Conservation (phyloP, 805 yeast genomes). For the Ogataea paradorogensis region DNA sequence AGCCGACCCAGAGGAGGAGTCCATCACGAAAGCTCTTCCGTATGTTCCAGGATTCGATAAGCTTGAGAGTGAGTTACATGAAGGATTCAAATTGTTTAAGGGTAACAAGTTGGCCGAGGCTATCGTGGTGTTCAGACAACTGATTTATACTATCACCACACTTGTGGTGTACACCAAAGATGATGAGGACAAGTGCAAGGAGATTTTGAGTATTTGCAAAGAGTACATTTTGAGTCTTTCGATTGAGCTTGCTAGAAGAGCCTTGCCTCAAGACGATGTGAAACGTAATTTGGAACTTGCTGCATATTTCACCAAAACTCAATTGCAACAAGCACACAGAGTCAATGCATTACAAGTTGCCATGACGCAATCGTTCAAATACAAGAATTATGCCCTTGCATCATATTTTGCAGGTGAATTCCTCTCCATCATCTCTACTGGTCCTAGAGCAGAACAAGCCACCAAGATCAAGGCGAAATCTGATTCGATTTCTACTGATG, state of each 20-base stretch:
- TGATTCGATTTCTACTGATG: conserved; percentile 79
- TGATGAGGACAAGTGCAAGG: conserved; percentile 72
- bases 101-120: conserved; percentile 82
- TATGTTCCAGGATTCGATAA: conserved; percentile 69
- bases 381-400: conserved; percentile 85
- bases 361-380: conserved; percentile 85
- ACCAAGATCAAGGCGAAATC: conserved; percentile 76
- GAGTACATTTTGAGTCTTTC: conserved; percentile 92
- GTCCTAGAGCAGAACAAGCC: conserved; percentile 87
- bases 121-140: conserved; percentile 70
- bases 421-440: conserved; percentile 63
- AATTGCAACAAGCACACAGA: conserved; percentile 78
- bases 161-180: conserved; percentile 69
- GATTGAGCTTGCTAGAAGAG: conserved; percentile 85
- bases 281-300: conserved; percentile 93
- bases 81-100: conserved; percentile 80
- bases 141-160: conserved; percentile 72
- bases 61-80: conserved; percentile 58
- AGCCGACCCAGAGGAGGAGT: conserved; percentile 57
- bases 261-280: conserved; percentile 63
- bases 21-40: conserved; percentile 53
- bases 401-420: conserved; percentile 86
- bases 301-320: conserved; percentile 87
- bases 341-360: conserved; percentile 92
- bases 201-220: conserved; percentile 68